Conservation (phyloP, 1,139 yeast genomes). For the Wickerhamiella pararugosa region DNA sequence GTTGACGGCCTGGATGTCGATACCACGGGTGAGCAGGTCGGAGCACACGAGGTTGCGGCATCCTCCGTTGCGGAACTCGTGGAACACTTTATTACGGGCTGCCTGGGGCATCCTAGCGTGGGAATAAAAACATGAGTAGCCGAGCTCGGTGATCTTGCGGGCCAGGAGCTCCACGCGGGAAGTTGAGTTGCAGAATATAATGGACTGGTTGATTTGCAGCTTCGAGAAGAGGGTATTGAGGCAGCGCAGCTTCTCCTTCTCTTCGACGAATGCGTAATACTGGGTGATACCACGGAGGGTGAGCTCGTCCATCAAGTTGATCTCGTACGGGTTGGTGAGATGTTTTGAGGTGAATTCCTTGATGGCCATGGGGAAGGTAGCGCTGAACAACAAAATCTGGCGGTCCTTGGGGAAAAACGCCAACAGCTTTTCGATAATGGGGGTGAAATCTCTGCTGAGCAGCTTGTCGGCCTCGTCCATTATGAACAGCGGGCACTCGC, state of each 20-base stretch:
- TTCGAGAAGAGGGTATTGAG: conserved; percentile 87
- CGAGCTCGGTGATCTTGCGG: conserved; percentile 88
- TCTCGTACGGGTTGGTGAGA: conserved; percentile 83
- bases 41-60: conserved; percentile 96
- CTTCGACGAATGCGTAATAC: conserved; percentile 95
- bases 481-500: conserved; percentile 75
- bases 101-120: conserved; percentile 98
- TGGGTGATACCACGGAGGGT: conserved; percentile 94
- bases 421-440: conserved; percentile 76
- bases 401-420: conserved; percentile 64
- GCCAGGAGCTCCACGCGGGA: conserved; percentile 92
- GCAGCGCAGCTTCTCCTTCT: conserved; percentile 88
- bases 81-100: conserved; percentile 95
- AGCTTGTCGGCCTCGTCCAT: conserved; percentile 99
- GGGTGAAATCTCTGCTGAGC: conserved; percentile 80
- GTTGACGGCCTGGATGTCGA: conserved; percentile 96
- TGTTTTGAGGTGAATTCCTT: conserved; percentile 87
- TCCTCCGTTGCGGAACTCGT: conserved; percentile 95
- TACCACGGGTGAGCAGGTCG: conserved; percentile 94
- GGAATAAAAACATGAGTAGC: conserved; percentile 91
- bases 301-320: conserved; percentile 93
- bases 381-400: conserved; percentile 82
- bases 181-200: conserved; percentile 92
- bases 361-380: conserved; percentile 91
- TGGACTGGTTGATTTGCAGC: conserved; percentile 88